Conservation (phyloP, 1,284 basidiomycete genomes). For the Baeospora myosura region DNA sequence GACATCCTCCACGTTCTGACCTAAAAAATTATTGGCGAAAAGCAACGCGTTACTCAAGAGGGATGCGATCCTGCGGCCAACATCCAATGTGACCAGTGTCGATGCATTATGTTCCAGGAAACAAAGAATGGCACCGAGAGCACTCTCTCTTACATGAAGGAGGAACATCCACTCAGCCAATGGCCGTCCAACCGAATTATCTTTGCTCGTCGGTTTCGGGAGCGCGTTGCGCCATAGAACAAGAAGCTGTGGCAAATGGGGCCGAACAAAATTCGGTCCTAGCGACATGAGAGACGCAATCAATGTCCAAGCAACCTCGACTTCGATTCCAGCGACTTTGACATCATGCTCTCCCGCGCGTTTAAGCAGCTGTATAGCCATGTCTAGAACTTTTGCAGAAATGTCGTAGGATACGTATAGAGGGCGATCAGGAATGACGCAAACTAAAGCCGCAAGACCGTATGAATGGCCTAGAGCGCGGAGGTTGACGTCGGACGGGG, state of each 20-base stretch:
- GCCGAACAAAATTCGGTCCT: conserved; percentile 88
- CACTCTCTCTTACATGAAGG: conserved; percentile 85
- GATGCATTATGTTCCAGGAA: conserved; percentile 80
- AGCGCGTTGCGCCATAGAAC: conserved; percentile 96
- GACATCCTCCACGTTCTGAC: conserved; percentile 44
- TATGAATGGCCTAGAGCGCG: conserved; percentile 84
- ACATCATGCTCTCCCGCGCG: conserved; percentile 88
- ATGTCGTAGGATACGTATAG: conserved; percentile 95
- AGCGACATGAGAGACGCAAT: conserved; percentile 89
- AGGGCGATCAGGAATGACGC: conserved; percentile 80
- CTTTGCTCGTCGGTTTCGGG: conserved; percentile 89
- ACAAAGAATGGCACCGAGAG: conserved; percentile 81
- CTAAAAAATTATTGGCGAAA: conserved; percentile 72
- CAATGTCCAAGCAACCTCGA: conserved; percentile 92
- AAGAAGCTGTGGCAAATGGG: conserved; percentile 87
- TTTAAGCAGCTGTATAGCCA: conserved; percentile 87
- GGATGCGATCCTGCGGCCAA: conserved; percentile 80
- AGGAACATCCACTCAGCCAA: conserved; percentile 88
- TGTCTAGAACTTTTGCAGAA: conserved; percentile 84
- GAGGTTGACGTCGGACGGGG: conserved; percentile 64
- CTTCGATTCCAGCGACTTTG: conserved; percentile 73
- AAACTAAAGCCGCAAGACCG: conserved; percentile 82
- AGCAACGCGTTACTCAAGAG: conserved; percentile 86
- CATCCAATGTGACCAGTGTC: conserved; percentile 82
- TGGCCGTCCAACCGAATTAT: conserved; percentile 60